Conservation (phyloP, 176 grass and related monocot genomes). For the Rhynchospora tenuis region DNA sequence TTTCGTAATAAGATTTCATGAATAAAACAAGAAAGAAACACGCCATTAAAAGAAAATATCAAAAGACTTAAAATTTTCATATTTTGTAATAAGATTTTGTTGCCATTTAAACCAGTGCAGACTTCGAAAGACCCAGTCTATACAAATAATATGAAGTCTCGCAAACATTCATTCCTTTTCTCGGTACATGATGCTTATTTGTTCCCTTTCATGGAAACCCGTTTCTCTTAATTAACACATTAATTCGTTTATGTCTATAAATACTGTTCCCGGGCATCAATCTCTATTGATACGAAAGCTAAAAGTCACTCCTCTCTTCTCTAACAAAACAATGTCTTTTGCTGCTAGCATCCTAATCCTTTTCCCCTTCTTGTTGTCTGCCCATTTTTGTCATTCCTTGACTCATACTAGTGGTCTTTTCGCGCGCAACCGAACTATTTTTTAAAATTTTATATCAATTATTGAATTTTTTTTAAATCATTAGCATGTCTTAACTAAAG, state of each 20-base stretch:
- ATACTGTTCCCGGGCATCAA: slow-evolving; percentile 3
- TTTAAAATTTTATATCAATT: no score
- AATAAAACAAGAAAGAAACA: no score
- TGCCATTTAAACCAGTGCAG: background rate
- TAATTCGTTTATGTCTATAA: background rate
- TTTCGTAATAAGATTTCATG: no score
- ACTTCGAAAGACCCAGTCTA: background rate
- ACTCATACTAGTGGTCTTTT: no score
- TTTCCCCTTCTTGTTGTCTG: background rate
- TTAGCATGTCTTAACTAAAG: no score
- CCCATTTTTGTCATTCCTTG: background rate
- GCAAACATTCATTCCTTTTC: slow-evolving; percentile 25
- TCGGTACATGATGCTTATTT: slow-evolving; percentile 29
- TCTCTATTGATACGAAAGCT: background rate
- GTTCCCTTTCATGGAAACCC: slow-evolving; percentile 9
- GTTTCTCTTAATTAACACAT: slow-evolving; percentile 11
- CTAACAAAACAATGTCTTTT: slow-evolving; percentile 8
- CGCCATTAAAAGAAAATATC: no score
- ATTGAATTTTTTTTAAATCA: no score
- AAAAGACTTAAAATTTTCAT: no score
- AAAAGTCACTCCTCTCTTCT: background rate
- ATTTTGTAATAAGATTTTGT: background rate
- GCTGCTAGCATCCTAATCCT: background rate
- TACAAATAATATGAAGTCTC: background rate
- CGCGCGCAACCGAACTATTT: no score